These are phyloP conservation scores for Ilex asprella DNA, from an alignment of 257 asterid species.

Conservation along the genomic window DNA sequence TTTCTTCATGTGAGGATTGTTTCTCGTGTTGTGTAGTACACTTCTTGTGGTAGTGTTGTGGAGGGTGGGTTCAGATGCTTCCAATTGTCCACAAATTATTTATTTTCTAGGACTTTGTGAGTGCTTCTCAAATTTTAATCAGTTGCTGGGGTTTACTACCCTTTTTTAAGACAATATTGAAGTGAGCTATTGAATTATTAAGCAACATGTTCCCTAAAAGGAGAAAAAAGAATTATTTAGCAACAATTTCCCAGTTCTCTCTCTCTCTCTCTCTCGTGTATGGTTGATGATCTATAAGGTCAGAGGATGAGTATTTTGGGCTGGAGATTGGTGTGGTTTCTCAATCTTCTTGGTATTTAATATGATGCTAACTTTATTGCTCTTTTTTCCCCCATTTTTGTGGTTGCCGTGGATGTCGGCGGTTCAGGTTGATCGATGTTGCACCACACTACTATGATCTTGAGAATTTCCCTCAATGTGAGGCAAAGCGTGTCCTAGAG, in stretches of 20 bases:
- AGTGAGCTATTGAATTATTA: too few relatives aligned
- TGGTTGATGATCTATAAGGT: not conserved
- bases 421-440: conserved; percentile 75
- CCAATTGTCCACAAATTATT: too few relatives aligned
- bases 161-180: too few relatives aligned
- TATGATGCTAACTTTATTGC: not conserved
- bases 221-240: too few relatives aligned
- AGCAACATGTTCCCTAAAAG: too few relatives aligned
- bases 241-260: not conserved
- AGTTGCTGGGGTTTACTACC: too few relatives aligned
- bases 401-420: not conserved
- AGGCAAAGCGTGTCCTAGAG: conserved; percentile 81
- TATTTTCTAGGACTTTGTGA: too few relatives aligned
- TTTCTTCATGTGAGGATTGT: too few relatives aligned
- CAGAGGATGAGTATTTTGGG: not conserved
- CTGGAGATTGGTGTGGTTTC: not conserved
- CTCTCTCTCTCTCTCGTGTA: not conserved
- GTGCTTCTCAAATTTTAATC: too few relatives aligned
- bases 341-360: not conserved
- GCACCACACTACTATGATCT: conserved; percentile 91
- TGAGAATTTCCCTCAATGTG: conserved; percentile 79
- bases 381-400: not conserved
- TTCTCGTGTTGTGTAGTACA: too few relatives aligned
- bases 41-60: too few relatives aligned
- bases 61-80: too few relatives aligned